Percentiles rank a stretch among this genome's conserved stretches.
These are phyloP conservation scores for Cryptosporidium baileyi DNA, from an alignment of 169 alveolate species.

Conservation along the genomic window DNA sequence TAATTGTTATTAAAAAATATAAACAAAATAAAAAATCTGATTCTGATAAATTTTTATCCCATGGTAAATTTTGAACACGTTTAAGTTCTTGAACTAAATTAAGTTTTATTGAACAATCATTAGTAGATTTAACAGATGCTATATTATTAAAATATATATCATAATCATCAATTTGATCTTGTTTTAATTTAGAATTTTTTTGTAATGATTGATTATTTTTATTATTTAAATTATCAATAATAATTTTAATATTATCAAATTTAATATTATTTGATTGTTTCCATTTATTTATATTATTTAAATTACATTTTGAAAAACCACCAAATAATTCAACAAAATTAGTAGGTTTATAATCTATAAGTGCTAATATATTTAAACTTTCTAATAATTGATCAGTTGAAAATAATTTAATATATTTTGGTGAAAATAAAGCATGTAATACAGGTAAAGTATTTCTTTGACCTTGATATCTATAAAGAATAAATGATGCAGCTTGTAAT, in stretches of 20 bases:
- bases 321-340: constrained; percentile 18
- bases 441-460: constrained; percentile 36
- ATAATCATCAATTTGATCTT: too few species aligned
- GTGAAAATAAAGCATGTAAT: constrained; percentile 18
- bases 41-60: constrained; percentile 31
- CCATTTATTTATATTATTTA: too few species aligned
- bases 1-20: background rate
- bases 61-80: background rate
- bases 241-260: too few species aligned
- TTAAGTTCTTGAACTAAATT: background rate
- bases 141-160: too few species aligned
- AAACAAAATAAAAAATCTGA: constrained; percentile 4
- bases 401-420: constrained; percentile 1
- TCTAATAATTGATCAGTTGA: constrained; percentile 25
- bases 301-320: too few species aligned
- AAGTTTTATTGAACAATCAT: constrained; percentile 36
- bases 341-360: constrained; percentile 15
- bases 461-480: constrained; percentile 19
- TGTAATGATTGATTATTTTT: too few species aligned
- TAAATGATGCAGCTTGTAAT: constrained; percentile 34
- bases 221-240: too few species aligned
- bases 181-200: too few species aligned
- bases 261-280: too few species aligned
- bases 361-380: constrained; percentile 14
- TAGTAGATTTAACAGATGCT: too few species aligned